Evolutionary conservation across 116 monocot genomes (phyloP), one percentile per base, ranked within the genome.

Genomic region (Phalaenopsis hybrid): DNA sequence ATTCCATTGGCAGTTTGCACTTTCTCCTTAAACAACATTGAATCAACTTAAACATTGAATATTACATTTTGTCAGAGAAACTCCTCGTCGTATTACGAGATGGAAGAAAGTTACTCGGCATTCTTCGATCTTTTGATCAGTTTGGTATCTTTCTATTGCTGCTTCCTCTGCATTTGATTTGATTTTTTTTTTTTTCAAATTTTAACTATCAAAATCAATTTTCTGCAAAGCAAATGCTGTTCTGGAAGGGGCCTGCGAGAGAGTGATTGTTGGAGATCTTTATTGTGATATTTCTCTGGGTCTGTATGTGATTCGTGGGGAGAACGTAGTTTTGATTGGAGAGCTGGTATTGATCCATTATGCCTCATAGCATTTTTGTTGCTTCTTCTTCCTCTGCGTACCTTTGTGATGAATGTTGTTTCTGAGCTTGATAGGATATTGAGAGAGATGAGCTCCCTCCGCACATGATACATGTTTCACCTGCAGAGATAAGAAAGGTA

Each of bases 41-140:
- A 55, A 55, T 55, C 37, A 15, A 51, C 23, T 75, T 74, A 44
- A 73, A 43, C 58, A 76, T 80, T 9, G 57, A 57, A 23, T 43
- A 79, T 81, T 55, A 17, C 11, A 81, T n/a, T 83, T 57, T 78
- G 50, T 74, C 93, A 98, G 98, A 95, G 81, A 98, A 98, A 74
- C 90, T 98, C 55, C 91, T 98, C 80, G 93, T 98, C 12, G 79
- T 93, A 59, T 81, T 98, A 78, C 81, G 98, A 76, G 98, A 98
- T 86, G 98, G 98, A 15, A 79, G 98, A 48, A 98, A 98, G 82
- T 88, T 98, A 80, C 78, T 98, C 76, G 98, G 98, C 77, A 93
- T 92, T 79, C 95, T 98, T 75, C 92, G 98, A 44, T 98, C 98
- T 55, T 98, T 98, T 76, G 98, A 98, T 85, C 98, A 98, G 85